Evolutionary conservation across 352 stramenopile genomes (phyloP), one percentile per base, ranked within the genome.

Genomic region (Globisporangium solare): DNA sequence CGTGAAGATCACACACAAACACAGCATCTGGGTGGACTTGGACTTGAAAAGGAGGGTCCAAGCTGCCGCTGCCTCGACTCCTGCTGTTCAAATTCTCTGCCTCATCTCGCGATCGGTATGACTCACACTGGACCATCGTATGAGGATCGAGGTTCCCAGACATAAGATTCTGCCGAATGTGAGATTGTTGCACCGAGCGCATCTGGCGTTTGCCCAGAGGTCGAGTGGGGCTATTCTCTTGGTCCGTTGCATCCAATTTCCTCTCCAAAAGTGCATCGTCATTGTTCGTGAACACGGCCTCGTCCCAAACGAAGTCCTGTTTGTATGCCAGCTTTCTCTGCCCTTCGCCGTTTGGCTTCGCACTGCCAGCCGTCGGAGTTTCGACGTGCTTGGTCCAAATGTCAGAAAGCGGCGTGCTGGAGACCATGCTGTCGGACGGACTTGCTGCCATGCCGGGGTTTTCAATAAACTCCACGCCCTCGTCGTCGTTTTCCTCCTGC

Each of bases 1-100:
- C 78, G 64, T 98, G 94, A 50, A 98, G 63, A 60, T 98, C 94
- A 53, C 86, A 90, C 7, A 98, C 71, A 58, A 98, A 97, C 5
- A 76, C 79, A 5, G 79, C 92, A 49, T 97, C 87, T 13, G 94
- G 90, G 59, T 96, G 87, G 7, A 98, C 88, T 37, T 80, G 46
- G 18, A 98, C 77, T 17, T 73, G 70, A 58, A 97, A 98, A 8
- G 94, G 94, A 22, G 96, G 77, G 13, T 74, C 67, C 21, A 88
- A 51, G 17, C 47, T 79, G 12, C 66, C 56, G 6, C 59, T 59
- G 13, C 76, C 73, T 18, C 77, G 74, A 32, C 71, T 84, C 31
- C 75, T 67, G 69, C 61, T 76, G n/a, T 67, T 73, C 27, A 59
- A 55, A 17, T 68, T 70, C 27, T 80, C 64, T 84, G 77, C 31